Base-by-base conservation (phyloP, 352 stramenopile genomes). In the Aphanomyces stellatus region DNA sequence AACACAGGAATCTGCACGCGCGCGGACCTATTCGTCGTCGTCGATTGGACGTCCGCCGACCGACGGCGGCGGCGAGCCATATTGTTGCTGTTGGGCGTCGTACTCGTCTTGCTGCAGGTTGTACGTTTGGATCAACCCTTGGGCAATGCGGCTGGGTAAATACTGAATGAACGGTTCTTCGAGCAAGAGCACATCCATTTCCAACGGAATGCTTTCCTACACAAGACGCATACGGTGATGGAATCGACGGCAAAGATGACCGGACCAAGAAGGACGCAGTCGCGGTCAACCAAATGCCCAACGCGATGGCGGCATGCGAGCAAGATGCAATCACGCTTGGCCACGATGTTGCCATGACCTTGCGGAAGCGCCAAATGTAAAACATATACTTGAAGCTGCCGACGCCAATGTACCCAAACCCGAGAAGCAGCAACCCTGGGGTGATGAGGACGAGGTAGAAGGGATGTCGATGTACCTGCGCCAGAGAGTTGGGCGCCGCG, bases 331-430 rank as follows among this genome's bases (percentile, higher is more conserved):
- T 81, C 75, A 94, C 85, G 74, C 83, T 94, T 71, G 72, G 73
- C 83, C 83, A 92, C 71, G 83, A 90, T 61, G 92, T 76, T 73
- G 91, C 83, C 85, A 94, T 94, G 42, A 91, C 76, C 56, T 91
- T 80, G 66, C 85, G 83, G 73, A 91, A 94, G 66, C 85, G 85
- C 65, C 92, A 74, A 69, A 94, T 90, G 73, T 94, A 94, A 78
- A 90, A 91, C 76, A 94, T 90, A 79, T 94, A 94, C 79, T 94
- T 94, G 67, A 80, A 76, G 41, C 83, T 91, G 59, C 85, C 85
- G 51, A 92, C 85, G 60, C 85, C 85, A 75, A 94, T 92, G 74
- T 92, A 94, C 60, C 85, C 85, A 67, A 94, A 94, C 66, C 85
- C 83, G 41, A 94, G 73, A 13, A 94, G 71, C 72, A 94, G 72